Base-by-base conservation (phyloP, 441 rosid genomes). In the Pelargonium citronellum region DNA sequence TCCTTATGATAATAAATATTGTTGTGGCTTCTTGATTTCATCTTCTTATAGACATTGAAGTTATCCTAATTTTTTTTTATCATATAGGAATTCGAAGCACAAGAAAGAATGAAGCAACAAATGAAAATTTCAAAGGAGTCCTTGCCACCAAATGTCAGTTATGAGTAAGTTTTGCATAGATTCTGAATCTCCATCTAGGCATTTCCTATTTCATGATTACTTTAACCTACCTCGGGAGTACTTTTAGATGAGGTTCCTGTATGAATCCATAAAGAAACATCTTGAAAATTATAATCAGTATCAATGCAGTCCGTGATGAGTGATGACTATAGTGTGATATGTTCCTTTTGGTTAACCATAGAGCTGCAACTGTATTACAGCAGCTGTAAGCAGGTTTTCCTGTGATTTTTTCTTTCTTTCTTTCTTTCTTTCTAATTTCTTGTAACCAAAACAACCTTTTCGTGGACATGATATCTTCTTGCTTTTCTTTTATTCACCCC, bases 71-170 rank as follows among this genome's bases (percentile, higher is more conserved):
- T 67, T 65, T 67, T 66, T 71, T 67, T 66, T 67, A 17, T 72
- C 30, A 53, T 74, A 27, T 76, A 94, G 96, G 92, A 87, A 41
- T 91, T 83, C 82, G 96, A 94, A 86, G 82, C 84, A 77, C 83
- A 85, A 61, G 94, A 87, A 80, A 87, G 89, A 83, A 78, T 78
- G 78, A 90, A 83, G 79, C 94, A 86, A 68, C 90, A 87, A 75
- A 67, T 74, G 71, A 75, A 77, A 9, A 83, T 90, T 70, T 92
- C 87, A 68, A 85, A 87, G 63, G 79, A 83, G 74, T 73, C 90
- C 57, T 72, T 91, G 68, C 84, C 90, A 17, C 84, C 87, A 66
- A 85, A 85, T 77, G 74, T 87, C 72, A 84, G 93, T 77, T 81
- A 90, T 77, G 87, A 79, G 97, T 91, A 80, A 81, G 93, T 83